Base-by-base conservation (phyloP, 208 protist species). In the Leptomonas seymouri region DNA sequence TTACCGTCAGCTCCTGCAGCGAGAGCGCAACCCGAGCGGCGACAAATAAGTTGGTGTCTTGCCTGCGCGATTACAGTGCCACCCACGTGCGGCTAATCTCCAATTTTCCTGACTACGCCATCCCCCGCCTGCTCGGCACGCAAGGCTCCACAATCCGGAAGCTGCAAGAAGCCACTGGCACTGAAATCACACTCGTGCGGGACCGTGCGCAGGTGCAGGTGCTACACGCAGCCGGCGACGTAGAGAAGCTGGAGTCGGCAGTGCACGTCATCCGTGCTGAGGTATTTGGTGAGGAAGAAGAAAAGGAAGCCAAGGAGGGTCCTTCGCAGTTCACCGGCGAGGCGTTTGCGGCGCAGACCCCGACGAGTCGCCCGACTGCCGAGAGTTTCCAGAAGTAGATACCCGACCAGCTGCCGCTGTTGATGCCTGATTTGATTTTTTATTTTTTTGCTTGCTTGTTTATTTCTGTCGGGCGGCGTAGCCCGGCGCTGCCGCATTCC, bases 171-270 rank as follows among this genome's bases (percentile, higher is more conserved):
- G 36, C 44, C 0, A 86, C 80, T 6, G 71, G 71, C 15, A 82
- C 80, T 18, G 74, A 81, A 50, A 83, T 89, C 27, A 34, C 73
- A 23, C 72, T 89, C 7, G 57, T 72, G 41, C 67, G 68, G 7
- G 74, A 82, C 7, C 39, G 31, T 12, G 59, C 53, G 28, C 71
- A 86, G 62, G 70, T 89, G 27, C 80, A 86, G 56, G 61, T 89
- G 28, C 85, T 78, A 57, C 54, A 76, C 50, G 41, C 60, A 0
- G 58, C 50, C 12, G 80, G 76, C 12, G 73, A 89, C 50, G 73
- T 68, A 6, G 71, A 51, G 20, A 74, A 67, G 27, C 63, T 89
- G 15, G 67, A 76, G 28, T 68, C 57, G 27, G 79, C 83, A 8
- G 71, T 80, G 23, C 57, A 59, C 11, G 71, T 44, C 11, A 69